A percentile compares a stretch with the other conserved stretches of the same genome.
Evolutionary conservation across 2,329 filamentous ascomycete genomes (phyloP).

Genomic region (Truncatella angustata): DNA sequence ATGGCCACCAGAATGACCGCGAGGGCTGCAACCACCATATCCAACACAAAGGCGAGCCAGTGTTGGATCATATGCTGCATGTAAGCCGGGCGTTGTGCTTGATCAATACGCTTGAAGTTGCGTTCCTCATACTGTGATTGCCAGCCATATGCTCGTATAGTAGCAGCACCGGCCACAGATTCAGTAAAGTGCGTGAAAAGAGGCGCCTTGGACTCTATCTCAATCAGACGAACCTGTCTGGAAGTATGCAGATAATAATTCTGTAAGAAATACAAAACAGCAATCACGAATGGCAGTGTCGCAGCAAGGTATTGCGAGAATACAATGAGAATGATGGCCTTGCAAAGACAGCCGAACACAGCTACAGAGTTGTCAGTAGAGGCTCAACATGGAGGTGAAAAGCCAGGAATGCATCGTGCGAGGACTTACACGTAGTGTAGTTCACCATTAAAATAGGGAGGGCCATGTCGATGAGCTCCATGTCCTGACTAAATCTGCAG

Average conservation of each 20-base stretch:
- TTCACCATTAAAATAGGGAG: slow-evolving; percentile 3
- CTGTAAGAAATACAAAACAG: slow-evolving; percentile 26
- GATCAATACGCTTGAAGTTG: slow-evolving; percentile 8
- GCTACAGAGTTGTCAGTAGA: background rate
- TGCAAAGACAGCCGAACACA: background rate
- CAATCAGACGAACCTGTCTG: slow-evolving; percentile 28
- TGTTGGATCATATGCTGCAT: slow-evolving; percentile 30
- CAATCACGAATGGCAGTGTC: slow-evolving; percentile 3
- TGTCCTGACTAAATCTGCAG: slow-evolving; percentile 7
- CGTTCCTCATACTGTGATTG: slow-evolving; percentile 5
- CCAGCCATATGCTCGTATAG: slow-evolving; percentile 11
- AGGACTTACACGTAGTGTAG: slow-evolving; percentile 4
- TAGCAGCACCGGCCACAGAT: slow-evolving; percentile 14
- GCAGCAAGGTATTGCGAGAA: slow-evolving; percentile 5
- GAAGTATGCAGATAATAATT: slow-evolving; percentile 33
- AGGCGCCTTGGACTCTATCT: slow-evolving; percentile 25
- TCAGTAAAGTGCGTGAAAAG: slow-evolving; percentile 30
- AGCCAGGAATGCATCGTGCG: background rate
- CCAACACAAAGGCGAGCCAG: slow-evolving; percentile 32
- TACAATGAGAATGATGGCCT: slow-evolving; percentile 4
- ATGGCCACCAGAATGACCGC: slow-evolving; percentile 27
- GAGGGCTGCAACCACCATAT: slow-evolving; percentile 28
- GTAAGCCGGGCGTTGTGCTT: slow-evolving; percentile 31
- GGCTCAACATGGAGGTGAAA: background rate
- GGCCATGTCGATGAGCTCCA: slow-evolving; percentile 11